Evolutionary conservation across 2,329 filamentous ascomycete species (phyloP).

Genomic region (Neoarthrinium moseri): DNA sequence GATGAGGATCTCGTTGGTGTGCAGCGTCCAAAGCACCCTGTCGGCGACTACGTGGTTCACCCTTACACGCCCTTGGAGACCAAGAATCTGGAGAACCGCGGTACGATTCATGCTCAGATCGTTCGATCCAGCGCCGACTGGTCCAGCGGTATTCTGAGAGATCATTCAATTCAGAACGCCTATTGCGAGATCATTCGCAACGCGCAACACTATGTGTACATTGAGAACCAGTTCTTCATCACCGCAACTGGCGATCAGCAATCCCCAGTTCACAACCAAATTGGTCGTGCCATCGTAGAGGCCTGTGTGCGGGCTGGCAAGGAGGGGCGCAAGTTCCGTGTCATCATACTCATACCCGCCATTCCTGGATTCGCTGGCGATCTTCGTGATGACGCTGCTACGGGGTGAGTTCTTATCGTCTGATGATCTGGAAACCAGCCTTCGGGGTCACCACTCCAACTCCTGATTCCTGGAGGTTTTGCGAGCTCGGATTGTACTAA

Average conservation of each 20-base stretch:
- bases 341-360: slow-evolving; percentile 87
- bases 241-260: slow-evolving; percentile 91
- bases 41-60: slow-evolving; percentile 83
- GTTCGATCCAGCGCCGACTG: slow-evolving; percentile 91
- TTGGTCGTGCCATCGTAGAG: slow-evolving; percentile 88
- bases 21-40: slow-evolving; percentile 83
- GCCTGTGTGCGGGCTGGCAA: slow-evolving; percentile 79
- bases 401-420: too few species aligned
- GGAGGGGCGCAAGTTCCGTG: slow-evolving; percentile 81
- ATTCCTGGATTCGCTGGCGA: slow-evolving; percentile 95
- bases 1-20: slow-evolving; percentile 87
- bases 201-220: slow-evolving; percentile 91
- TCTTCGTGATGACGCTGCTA: slow-evolving; percentile 76
- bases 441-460: too few species aligned
- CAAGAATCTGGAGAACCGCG: slow-evolving; percentile 64
- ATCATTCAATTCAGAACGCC: slow-evolving; percentile 85
- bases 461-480: too few species aligned
- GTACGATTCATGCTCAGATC: slow-evolving; percentile 78
- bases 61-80: slow-evolving; percentile 67
- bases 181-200: slow-evolving; percentile 83
- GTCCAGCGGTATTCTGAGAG: slow-evolving; percentile 85
- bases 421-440: too few species aligned
- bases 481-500: too few species aligned
- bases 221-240: slow-evolving; percentile 99
- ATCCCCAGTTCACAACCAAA: slow-evolving; percentile 79